Evolutionary conservation across 2,329 filamentous ascomycete genomes (phyloP).

Genomic region (Alternaria atra): DNA sequence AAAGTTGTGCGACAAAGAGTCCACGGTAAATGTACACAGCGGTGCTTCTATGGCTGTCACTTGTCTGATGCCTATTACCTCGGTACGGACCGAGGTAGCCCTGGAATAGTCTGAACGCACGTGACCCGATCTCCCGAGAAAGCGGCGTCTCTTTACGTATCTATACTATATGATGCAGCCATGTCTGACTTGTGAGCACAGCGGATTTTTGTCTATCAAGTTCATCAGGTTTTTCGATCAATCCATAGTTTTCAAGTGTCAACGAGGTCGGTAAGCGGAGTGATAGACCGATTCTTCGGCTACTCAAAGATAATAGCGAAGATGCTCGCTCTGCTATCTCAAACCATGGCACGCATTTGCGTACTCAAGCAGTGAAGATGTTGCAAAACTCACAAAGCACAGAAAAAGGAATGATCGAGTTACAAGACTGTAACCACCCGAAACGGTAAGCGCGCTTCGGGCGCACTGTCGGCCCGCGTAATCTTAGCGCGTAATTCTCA

Average conservation of each 20-base stretch:
- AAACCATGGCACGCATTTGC: background rate
- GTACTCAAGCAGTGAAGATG: background rate
- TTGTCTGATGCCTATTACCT: background rate
- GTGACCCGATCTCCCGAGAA: background rate
- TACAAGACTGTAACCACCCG: background rate
- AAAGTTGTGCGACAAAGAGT: background rate
- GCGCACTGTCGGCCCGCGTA: slow-evolving; percentile 14
- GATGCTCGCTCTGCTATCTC: background rate
- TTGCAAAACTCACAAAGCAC: background rate
- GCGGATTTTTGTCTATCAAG: background rate
- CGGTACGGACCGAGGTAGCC: background rate
- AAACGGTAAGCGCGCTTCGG: slow-evolving; percentile 12
- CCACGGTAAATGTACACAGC: background rate
- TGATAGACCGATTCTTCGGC: background rate
- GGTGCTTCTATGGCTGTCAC: background rate
- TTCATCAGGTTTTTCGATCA: background rate
- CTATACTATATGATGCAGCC: background rate
- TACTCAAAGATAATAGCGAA: too few relatives aligned
- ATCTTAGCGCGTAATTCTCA: slow-evolving; percentile 9
- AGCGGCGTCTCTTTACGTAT: background rate
- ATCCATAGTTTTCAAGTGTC: background rate
- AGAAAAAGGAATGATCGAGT: background rate
- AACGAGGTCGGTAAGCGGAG: background rate
- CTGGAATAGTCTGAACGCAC: background rate
- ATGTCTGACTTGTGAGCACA: background rate